Evolutionary conservation across 352 stramenopile genomes (phyloP).

Genomic region (Globisporangium rhizosaccharum): DNA sequence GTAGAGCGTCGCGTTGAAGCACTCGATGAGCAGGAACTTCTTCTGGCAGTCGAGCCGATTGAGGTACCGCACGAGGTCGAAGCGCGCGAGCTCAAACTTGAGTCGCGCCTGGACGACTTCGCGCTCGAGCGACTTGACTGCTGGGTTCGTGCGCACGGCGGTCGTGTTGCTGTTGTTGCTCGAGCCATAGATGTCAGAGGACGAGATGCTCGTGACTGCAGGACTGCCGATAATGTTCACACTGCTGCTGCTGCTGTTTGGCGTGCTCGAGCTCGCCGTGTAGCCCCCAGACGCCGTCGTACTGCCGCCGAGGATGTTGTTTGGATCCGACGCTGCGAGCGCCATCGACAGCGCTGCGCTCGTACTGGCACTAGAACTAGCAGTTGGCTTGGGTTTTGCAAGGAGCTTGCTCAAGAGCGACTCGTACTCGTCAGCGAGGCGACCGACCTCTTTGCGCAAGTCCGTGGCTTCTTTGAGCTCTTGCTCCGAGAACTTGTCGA

Average conservation of each 20-base stretch:
- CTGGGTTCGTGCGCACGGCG: background rate
- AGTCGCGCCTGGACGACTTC: conserved; percentile 55
- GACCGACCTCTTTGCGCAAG: conserved; percentile 56
- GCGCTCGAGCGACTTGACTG: conserved; percentile 44
- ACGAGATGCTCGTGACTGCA: conserved; percentile 9
- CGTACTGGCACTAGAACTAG: conserved; percentile 19
- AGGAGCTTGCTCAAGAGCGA: conserved; percentile 72
- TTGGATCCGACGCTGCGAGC: conserved; percentile 9
- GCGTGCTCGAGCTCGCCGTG: background rate
- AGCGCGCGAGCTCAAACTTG: conserved; percentile 78
- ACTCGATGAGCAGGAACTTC: conserved; percentile 81
- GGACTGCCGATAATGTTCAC: conserved; percentile 9
- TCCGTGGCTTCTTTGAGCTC: conserved; percentile 74
- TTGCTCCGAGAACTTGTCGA: conserved; percentile 63
- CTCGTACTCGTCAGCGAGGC: conserved; percentile 79
- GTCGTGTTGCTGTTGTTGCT: background rate
- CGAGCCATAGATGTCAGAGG: conserved; percentile 3
- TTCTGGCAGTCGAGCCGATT: conserved; percentile 82
- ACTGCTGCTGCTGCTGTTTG: conserved; percentile 1
- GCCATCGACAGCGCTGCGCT: conserved; percentile 4
- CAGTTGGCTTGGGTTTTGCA: conserved; percentile 53
- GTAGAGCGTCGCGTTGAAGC: conserved; percentile 81
- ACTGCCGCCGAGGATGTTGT: conserved; percentile 13
- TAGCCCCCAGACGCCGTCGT: background rate
- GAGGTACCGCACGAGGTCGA: conserved; percentile 80